Evolutionary conservation across 1,139 yeast genomes (phyloP), one percentile per base, ranked within the genome.

Genomic region (Diutina siamensis): DNA sequence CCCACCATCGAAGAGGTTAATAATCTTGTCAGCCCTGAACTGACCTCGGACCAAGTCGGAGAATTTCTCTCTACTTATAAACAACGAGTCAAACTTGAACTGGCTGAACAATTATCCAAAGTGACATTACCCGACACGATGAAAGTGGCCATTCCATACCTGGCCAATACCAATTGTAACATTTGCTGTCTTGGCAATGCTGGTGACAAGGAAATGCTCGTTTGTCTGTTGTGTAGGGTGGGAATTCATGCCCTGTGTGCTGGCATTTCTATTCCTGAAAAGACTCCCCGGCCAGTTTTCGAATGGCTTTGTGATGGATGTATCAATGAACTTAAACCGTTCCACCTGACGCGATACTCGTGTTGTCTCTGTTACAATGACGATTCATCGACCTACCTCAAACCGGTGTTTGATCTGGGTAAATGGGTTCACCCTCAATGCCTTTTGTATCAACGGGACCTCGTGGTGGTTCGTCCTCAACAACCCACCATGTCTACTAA

Each of bases 221-320:
- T 69, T 1, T 89, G 97, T 58, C 60, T 69, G 1, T 67, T 71
- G 20, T 89, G 97, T 65, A 84, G 86, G 0, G 65, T 86, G 22
- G 71, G 71, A 47, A 88, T 82, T 1, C 97, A 89, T 58, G 64
- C 73, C 1, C 60, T 73, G 0, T 88, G 96, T 58, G 80, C 81
- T 55, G 95, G 95, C 1, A 54, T 76, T 5, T 45, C 44, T 28
- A 50, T 64, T 3, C 59, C 59, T 1, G 63, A 56, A 1, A 52
- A 55, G 2, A 13, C 19, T 9, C 49, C 51, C 2, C 56, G 52
- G 32, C 67, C 68, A 0, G 52, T 60, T 1, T 63, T 61, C 41
- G 73, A 68, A 45, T 89, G 97, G 97, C 61, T 73, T 32, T 89
- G 97, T 63, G 96, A 87, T 55, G 72, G 81, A 2, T 89, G 97